Evolutionary conservation across 2,329 filamentous ascomycete genomes (phyloP), one percentile per base, ranked within the genome.

Genomic region (Massarina eburnea): DNA sequence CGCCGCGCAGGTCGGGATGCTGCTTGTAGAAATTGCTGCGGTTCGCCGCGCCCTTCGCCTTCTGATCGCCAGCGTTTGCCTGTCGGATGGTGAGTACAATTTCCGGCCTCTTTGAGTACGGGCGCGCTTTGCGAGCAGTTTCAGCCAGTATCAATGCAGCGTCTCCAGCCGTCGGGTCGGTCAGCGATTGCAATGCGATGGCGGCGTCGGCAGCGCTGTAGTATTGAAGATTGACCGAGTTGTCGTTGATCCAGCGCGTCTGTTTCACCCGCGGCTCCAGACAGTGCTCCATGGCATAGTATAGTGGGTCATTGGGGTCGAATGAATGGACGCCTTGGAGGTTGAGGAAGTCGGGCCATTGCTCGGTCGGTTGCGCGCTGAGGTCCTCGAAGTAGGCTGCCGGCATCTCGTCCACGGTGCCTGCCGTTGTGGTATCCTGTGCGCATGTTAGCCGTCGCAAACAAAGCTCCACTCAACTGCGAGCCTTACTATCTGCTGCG

Each of bases 201-300:
- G 75, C 60, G 2, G 83, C 83, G 10, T 78, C 71, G 35, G 79
- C 74, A 10, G 75, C 63, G 27, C 73, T 77, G 45, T 76, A 75
- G 73, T 94, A 97, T 41, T 95, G 71, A 42, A 96, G 76, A 66
- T 97, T 97, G 51, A 90, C 89, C 0, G 90, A 92, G 6, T 83
- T 85, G 70, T 99, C 94, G 67, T 97, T 89, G 55, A 99, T 90
- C 94, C 94, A 99, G 73, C 97, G 91, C 52, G 96, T 77, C 50
- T 61, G 54, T 39, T 64, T 65, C 33, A 63, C 81, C 79, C 45
- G 80, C 75, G 45, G 84, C 76, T 41, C 74, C 63, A 44, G 78
- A 76, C 81, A 90, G 67, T 94, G 81, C 52, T 88, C 79, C 38
- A 76, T 72, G 8, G 89, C 82, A 59, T 91, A 96, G 48, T 80